phyloP scores from a whole-genome alignment of 2,329 filamentous ascomycete species.

The Fusarium brachygibbosum region DNA sequence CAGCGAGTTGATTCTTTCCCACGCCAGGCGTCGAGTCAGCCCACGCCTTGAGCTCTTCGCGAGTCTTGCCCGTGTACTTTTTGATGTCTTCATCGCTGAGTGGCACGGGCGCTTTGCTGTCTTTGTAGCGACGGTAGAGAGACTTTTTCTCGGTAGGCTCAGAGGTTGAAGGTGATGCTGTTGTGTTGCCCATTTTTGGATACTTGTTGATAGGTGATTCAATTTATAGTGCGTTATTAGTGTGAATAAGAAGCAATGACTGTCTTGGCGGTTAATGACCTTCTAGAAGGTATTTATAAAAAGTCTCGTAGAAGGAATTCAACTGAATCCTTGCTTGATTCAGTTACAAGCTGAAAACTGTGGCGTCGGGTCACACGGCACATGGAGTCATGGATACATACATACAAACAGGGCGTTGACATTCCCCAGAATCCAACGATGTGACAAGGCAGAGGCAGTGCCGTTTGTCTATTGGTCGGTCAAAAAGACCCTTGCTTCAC shows the following conservation, averaged over 20 bases:
- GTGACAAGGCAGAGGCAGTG: background rate
- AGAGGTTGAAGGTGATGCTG: slow-evolving; percentile 13
- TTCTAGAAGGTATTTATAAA: slow-evolving; percentile 26
- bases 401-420: slow-evolving; percentile 15
- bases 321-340: background rate
- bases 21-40: slow-evolving; percentile 57
- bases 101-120: slow-evolving; percentile 50
- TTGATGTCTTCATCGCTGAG: slow-evolving; percentile 57
- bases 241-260: background rate
- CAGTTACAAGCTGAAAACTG: background rate
- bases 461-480: background rate
- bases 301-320: background rate
- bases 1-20: slow-evolving; percentile 57
- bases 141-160: slow-evolving; percentile 21
- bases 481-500: background rate
- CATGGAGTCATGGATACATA: no score
- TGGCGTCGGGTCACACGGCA: slow-evolving; percentile 19
- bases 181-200: background rate
- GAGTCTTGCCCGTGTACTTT: slow-evolving; percentile 59
- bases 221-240: background rate
- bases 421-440: background rate
- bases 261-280: background rate
- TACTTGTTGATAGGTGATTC: background rate
- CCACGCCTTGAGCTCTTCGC: slow-evolving; percentile 55
- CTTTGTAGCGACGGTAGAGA: slow-evolving; percentile 52